Percentiles rank a stretch among this genome's conserved stretches.
These are phyloP conservation scores for Mycena pura DNA, from an alignment of 768 basidiomycete species.

Conservation along the genomic window DNA sequence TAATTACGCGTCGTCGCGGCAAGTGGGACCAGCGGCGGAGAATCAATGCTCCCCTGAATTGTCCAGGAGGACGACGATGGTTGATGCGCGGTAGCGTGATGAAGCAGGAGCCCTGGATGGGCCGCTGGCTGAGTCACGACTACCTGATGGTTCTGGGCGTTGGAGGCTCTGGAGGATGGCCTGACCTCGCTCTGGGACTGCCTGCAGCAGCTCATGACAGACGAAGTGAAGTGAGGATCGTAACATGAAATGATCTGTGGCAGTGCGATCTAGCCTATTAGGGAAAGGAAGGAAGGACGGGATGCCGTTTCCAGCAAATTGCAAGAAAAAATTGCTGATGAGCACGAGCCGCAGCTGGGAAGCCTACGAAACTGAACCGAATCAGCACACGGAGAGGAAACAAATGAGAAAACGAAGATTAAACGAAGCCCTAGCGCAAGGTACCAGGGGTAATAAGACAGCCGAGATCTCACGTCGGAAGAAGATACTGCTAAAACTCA, in stretches of 20 bases:
- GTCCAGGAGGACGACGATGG: constrained; percentile 43
- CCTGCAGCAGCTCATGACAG: constrained; percentile 74
- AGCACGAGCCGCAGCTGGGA: too few species aligned
- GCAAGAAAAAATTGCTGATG: too few species aligned
- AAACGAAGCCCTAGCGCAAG: too few species aligned
- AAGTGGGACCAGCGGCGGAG: constrained; percentile 19
- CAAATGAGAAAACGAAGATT: too few species aligned
- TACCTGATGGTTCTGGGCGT: constrained; percentile 31
- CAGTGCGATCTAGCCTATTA: constrained; percentile 1
- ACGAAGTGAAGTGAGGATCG: neutral
- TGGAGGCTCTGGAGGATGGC: constrained; percentile 41
- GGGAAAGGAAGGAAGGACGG: too few species aligned
- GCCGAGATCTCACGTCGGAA: too few species aligned
- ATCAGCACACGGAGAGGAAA: too few species aligned
- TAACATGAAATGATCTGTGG: constrained; percentile 1
- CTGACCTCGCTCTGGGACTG: constrained; percentile 34
- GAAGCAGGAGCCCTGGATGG: constrained; percentile 36
- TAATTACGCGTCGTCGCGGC: neutral
- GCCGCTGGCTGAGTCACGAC: constrained; percentile 55
- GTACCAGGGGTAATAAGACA: too few species aligned
- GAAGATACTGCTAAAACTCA: too few species aligned
- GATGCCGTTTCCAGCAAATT: too few species aligned
- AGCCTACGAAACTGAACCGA: too few species aligned
- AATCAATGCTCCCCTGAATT: constrained; percentile 34
- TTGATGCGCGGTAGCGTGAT: constrained; percentile 42